These are phyloP conservation scores for Oryza longistaminata DNA, from an alignment of 176 grass and related monocot genomes.

Conservation along the genomic window DNA sequence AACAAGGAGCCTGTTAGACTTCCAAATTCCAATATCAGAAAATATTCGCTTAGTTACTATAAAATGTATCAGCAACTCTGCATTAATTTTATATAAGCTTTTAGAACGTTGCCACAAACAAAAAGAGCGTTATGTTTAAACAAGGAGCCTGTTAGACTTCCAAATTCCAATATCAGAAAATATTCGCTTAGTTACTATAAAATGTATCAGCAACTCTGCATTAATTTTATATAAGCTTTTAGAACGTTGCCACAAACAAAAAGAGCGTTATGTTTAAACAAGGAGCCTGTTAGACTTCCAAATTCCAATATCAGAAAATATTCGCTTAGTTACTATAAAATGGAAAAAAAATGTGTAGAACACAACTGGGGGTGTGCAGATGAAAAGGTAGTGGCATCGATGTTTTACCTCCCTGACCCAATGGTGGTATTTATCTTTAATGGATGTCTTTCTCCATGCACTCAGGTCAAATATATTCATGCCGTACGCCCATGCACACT, in stretches of 20 bases:
- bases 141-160: neutral
- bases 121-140: neutral
- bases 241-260: neutral
- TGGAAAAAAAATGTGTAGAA: neutral
- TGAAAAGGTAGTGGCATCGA: neutral
- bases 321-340: conserved; percentile 10
- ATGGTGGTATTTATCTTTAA: conserved; percentile 90
- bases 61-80: neutral
- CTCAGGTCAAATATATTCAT: conserved; percentile 95
- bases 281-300: neutral
- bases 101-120: neutral
- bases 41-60: neutral
- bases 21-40: neutral
- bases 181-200: neutral
- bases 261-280: neutral
- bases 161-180: neutral
- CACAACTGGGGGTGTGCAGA: neutral
- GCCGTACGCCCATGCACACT: conserved; percentile 98
- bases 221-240: neutral
- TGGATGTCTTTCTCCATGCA: conserved; percentile 87
- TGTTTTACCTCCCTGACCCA: conserved; percentile 90
- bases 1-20: neutral
- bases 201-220: neutral
- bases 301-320: neutral
- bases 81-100: neutral